Conservation (phyloP, 2,329 filamentous ascomycete species). For the Aspergillus novoparasiticus region DNA sequence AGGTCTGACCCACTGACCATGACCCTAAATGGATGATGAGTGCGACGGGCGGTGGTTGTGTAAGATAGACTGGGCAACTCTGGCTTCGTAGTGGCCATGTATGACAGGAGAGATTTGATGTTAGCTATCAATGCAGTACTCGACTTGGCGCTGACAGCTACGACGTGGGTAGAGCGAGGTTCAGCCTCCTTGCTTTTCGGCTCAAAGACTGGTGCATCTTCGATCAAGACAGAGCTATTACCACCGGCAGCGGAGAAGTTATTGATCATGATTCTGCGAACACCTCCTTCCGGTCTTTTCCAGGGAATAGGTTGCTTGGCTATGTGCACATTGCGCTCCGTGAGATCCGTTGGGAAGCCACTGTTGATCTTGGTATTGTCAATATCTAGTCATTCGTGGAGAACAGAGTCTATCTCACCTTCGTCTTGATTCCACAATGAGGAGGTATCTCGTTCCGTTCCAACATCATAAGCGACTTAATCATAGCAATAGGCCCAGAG, state of each 20-base stretch:
- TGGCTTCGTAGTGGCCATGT: constrained; percentile 54
- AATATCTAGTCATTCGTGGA: background rate
- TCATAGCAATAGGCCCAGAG: constrained; percentile 51
- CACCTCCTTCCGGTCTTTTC: constrained; percentile 30
- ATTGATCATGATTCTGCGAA: constrained; percentile 57
- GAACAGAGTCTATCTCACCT: background rate
- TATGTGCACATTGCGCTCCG: constrained; percentile 47
- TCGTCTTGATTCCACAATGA: constrained; percentile 41
- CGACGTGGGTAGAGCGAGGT: constrained; percentile 59
- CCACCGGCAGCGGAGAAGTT: constrained; percentile 73
- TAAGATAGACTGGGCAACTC: constrained; percentile 58
- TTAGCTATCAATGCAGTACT: constrained; percentile 55
- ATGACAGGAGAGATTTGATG: constrained; percentile 56
- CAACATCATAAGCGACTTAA: constrained; percentile 45
- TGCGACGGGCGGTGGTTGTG: constrained; percentile 63
- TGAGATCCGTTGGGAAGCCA: constrained; percentile 48
- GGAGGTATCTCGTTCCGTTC: constrained; percentile 35
- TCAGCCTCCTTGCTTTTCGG: constrained; percentile 40
- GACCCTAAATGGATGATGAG: constrained; percentile 43
- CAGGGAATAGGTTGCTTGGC: constrained; percentile 50
- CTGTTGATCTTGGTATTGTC: constrained; percentile 44
- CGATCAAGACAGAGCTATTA: constrained; percentile 68
- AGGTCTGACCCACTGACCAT: constrained; percentile 27
- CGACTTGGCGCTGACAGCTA: constrained; percentile 57
- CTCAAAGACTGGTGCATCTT: constrained; percentile 57